Conservation (phyloP, 768 basidiomycete species). For the Botryobasidium botryosum region DNA sequence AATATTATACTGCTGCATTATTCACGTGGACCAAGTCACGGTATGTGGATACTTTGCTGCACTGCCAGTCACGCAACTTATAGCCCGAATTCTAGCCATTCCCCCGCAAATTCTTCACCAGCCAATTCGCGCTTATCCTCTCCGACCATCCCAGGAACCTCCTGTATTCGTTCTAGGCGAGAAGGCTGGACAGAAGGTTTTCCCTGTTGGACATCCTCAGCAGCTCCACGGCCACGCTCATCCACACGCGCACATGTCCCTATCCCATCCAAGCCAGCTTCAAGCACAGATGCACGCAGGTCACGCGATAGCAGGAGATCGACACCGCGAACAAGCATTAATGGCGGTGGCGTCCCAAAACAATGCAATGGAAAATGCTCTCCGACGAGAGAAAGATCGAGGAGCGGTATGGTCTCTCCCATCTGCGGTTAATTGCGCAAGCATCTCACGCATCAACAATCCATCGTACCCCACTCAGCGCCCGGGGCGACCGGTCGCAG, state of each 20-base stretch:
- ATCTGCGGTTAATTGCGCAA: no score
- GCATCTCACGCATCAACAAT: no score
- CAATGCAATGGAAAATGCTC: conserved; percentile 1
- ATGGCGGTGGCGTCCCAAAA: conserved; percentile 5
- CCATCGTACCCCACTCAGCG: no score
- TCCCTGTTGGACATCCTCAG: no score
- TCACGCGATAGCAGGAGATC: no score
- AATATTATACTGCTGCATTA: conserved; percentile 67
- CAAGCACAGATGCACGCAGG: no score
- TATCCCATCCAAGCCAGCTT: no score
- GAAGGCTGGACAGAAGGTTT: conserved; percentile 52
- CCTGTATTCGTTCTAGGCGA: conserved; percentile 55
- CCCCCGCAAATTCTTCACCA: conserved; percentile 38
- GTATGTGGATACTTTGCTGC: conserved; percentile 28
- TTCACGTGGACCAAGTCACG: conserved; percentile 39
- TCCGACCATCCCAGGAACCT: conserved; percentile 48
- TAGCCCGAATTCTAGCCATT: conserved; percentile 30
- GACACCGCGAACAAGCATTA: background rate
- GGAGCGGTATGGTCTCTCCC: no score
- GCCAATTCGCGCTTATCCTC: conserved; percentile 54
- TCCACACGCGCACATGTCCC: no score
- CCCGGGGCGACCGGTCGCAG: no score
- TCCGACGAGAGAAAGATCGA: background rate
- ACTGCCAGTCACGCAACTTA: background rate
- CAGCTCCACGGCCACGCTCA: no score